Conservation (phyloP, 2,329 filamentous ascomycete genomes). For the Huntiella bhutanensis region DNA sequence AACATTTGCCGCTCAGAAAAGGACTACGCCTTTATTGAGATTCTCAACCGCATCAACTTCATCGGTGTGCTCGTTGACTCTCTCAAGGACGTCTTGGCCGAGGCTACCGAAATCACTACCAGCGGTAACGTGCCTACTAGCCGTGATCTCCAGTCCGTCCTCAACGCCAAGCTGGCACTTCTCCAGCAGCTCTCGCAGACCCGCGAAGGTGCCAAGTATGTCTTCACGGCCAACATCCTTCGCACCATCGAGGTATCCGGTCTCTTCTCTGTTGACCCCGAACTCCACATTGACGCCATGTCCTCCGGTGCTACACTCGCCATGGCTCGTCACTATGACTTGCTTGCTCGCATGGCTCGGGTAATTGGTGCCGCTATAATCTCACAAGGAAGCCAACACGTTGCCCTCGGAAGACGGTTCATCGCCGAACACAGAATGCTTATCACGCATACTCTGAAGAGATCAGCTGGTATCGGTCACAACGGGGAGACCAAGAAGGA, state of each 20-base stretch:
- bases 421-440: constrained; percentile 64
- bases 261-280: constrained; percentile 80
- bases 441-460: constrained; percentile 78
- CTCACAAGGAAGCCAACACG: constrained; percentile 64
- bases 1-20: constrained; percentile 53
- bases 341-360: constrained; percentile 63
- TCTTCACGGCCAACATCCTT: constrained; percentile 83
- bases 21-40: constrained; percentile 57
- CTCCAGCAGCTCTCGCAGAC: constrained; percentile 72
- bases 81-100: constrained; percentile 55
- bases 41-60: constrained; percentile 73
- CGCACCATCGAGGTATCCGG: constrained; percentile 59
- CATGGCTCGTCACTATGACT: constrained; percentile 62
- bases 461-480: constrained; percentile 57
- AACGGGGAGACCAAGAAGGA: constrained; percentile 14
- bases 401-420: constrained; percentile 62
- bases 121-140: constrained; percentile 20
- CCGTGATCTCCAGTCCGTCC: constrained; percentile 29
- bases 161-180: constrained; percentile 59
- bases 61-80: constrained; percentile 79
- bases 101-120: constrained; percentile 23
- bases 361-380: constrained; percentile 70
- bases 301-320: constrained; percentile 45
- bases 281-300: constrained; percentile 48
- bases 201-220: constrained; percentile 61